Evolutionary conservation across 345 rosid genomes (phyloP).

Genomic region (Viola odorata): DNA sequence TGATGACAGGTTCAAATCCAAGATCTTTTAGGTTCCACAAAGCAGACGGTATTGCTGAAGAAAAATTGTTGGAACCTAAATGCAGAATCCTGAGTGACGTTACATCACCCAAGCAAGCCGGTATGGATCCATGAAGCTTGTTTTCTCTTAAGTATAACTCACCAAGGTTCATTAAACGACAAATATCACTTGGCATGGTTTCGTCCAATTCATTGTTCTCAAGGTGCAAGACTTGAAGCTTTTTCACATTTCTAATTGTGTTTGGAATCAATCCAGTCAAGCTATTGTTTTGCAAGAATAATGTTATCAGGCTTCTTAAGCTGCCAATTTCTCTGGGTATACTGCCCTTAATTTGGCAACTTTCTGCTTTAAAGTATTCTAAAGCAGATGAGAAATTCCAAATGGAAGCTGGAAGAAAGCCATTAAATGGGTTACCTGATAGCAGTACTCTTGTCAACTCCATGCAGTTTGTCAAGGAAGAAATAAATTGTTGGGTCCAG

Average conservation of each 20-base stretch:
- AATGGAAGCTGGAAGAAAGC: constrained; percentile 4
- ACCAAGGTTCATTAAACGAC: constrained; percentile 1
- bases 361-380: not conserved
- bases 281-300: constrained; percentile 5
- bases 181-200: constrained; percentile 8
- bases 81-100: not conserved
- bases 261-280: constrained; percentile 8
- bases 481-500: not conserved
- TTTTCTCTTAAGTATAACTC: constrained; percentile 3
- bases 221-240: constrained; percentile 8
- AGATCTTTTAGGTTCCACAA: constrained; percentile 3
- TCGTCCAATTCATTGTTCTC: constrained; percentile 5
- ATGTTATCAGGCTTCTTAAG: not conserved
- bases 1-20: not conserved
- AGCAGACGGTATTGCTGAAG: constrained; percentile 12
- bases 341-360: constrained; percentile 14
- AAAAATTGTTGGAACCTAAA: constrained; percentile 9
- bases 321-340: constrained; percentile 2
- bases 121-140: constrained; percentile 9
- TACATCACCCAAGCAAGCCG: constrained; percentile 12
- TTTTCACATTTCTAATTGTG: constrained; percentile 7
- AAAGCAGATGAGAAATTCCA: constrained; percentile 10
- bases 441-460: not conserved
- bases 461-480: constrained; percentile 17
- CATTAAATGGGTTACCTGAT: not conserved